Conservation (phyloP, 225 moss, liverwort and hornwort genomes). For the Polytrichum formosum region DNA sequence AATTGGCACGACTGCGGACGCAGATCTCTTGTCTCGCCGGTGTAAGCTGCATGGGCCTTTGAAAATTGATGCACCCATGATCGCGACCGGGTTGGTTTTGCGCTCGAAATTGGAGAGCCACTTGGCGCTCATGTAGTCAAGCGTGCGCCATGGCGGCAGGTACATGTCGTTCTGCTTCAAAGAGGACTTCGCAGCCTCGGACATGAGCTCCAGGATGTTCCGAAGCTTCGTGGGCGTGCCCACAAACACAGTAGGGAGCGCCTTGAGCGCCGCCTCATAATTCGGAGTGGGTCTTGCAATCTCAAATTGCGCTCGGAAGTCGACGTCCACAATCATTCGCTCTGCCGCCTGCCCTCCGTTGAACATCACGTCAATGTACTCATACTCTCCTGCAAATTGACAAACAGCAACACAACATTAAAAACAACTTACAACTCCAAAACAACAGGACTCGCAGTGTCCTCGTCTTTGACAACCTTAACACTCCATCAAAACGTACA, state of each 20-base stretch:
- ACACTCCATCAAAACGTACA: no score
- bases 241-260: constrained; percentile 65
- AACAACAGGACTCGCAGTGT: no score
- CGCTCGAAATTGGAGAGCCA: constrained; percentile 66
- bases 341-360: constrained; percentile 36
- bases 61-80: constrained; percentile 24
- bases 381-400: constrained; percentile 67
- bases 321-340: constrained; percentile 71
- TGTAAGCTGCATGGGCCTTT: constrained; percentile 60
- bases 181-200: constrained; percentile 76
- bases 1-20: constrained; percentile 3
- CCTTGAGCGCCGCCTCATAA: constrained; percentile 56
- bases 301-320: constrained; percentile 82
- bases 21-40: constrained; percentile 34
- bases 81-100: constrained; percentile 27
- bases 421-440: no score
- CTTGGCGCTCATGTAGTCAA: constrained; percentile 83
- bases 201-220: constrained; percentile 77
- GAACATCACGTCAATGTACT: constrained; percentile 72
- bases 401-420: no score
- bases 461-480: no score
- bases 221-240: constrained; percentile 59
- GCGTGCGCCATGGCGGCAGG: constrained; percentile 91
- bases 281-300: constrained; percentile 77
- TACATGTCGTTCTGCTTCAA: constrained; percentile 76